These are phyloP conservation scores for Coniochaeta hoffmannii DNA, from an alignment of 2,329 filamentous ascomycete genomes.

Conservation along the genomic window DNA sequence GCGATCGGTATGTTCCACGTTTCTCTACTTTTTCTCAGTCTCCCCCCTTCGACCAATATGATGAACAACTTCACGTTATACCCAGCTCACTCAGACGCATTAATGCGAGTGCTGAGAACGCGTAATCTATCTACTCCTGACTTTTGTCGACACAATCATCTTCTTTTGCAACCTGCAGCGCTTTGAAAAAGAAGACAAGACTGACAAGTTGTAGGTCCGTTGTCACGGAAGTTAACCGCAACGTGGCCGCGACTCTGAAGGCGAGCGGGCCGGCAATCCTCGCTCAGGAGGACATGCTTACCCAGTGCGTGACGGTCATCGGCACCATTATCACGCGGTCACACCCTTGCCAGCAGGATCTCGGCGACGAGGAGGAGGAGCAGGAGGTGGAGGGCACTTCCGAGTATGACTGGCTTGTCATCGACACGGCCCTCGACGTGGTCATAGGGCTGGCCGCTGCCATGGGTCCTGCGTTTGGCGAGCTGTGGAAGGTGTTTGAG, in stretches of 20 bases:
- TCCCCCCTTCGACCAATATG: constrained; percentile 39
- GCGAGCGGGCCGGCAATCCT: constrained; percentile 83
- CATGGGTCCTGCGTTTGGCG: constrained; percentile 71
- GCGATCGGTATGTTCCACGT: constrained; percentile 70
- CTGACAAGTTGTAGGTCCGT: constrained; percentile 60
- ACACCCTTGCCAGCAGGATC: constrained; percentile 88
- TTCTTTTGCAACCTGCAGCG: not conserved
- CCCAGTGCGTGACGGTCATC: constrained; percentile 69
- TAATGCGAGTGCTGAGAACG: constrained; percentile 83
- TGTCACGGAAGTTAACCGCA: constrained; percentile 92
- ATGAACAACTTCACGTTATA: constrained; percentile 88
- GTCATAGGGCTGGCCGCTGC: constrained; percentile 77
- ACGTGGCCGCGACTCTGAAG: constrained; percentile 83
- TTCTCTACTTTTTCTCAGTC: constrained; percentile 7
- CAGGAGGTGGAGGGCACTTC: constrained; percentile 73
- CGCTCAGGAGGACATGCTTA: constrained; percentile 62
- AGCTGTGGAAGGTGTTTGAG: constrained; percentile 95
- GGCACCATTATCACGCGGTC: constrained; percentile 77
- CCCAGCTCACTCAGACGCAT: constrained; percentile 99
- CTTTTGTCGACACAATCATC: not conserved
- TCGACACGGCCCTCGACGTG: constrained; percentile 90
- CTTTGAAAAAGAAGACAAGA: constrained; percentile 7
- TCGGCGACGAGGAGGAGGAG: constrained; percentile 73
- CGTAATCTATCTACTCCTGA: constrained; percentile 53
- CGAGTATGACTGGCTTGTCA: constrained; percentile 95